Evolutionary conservation across 371 early-diverging fungal genomes (phyloP).

Genomic region (Parasitella parasitica): DNA sequence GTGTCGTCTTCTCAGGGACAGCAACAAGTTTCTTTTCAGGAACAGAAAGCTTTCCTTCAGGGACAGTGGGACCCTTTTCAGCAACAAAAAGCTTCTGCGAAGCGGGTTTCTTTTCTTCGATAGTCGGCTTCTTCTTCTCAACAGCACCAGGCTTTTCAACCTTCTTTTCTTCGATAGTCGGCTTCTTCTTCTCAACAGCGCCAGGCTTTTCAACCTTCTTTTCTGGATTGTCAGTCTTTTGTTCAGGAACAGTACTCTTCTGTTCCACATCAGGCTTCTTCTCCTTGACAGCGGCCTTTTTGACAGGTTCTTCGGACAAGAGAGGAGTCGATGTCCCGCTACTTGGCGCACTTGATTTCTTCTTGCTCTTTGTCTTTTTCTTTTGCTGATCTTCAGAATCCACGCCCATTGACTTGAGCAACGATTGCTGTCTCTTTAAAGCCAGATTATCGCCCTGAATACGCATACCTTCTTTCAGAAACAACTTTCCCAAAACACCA

Average conservation of each 20-base stretch:
- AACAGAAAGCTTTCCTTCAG: not conserved
- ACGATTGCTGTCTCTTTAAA: constrained; percentile 63
- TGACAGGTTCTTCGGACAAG: not conserved
- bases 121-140: not conserved
- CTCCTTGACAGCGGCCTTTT: not conserved
- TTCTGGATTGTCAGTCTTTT: not conserved
- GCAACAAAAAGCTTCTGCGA: not conserved
- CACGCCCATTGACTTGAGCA: constrained; percentile 59
- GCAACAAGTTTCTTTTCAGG: not conserved
- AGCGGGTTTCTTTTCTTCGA: not conserved
- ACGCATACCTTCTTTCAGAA: constrained; percentile 72
- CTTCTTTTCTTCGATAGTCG: not conserved
- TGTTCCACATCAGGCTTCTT: not conserved
- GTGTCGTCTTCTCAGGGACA: not conserved
- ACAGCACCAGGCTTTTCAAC: not conserved
- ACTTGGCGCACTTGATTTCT: constrained; percentile 29
- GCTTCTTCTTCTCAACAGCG: no score
- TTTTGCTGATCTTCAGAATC: not conserved
- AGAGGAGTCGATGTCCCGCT: constrained; percentile 11
- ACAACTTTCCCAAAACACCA: constrained; percentile 67
- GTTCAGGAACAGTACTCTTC: constrained; percentile 7
- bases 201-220: not conserved
- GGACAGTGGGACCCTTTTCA: not conserved
- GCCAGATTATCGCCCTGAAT: constrained; percentile 70
- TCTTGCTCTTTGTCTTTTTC: constrained; percentile 51